Conservation (phyloP, 208 protist species). For the Phytomonas sp. region DNA sequence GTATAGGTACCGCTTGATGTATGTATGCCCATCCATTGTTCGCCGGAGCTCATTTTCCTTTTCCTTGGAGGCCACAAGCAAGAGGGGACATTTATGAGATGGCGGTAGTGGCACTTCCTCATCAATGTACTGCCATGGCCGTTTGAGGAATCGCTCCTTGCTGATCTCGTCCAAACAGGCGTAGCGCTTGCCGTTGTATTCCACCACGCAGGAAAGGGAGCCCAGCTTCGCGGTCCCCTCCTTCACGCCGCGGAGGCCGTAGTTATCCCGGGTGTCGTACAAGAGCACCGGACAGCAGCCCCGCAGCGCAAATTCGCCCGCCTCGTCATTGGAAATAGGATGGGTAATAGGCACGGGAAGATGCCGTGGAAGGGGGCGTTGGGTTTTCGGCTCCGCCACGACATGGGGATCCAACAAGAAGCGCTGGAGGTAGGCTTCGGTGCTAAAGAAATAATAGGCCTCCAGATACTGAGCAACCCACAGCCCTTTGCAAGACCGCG, state of each 20-base stretch:
- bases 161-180: constrained; percentile 48
- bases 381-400: constrained; percentile 33
- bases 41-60: constrained; percentile 9
- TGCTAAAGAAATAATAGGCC: constrained; percentile 75
- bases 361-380: constrained; percentile 37
- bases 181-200: constrained; percentile 74
- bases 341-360: constrained; percentile 22
- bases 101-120: constrained; percentile 49
- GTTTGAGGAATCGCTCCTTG: constrained; percentile 55
- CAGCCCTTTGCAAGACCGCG: constrained; percentile 12
- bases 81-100: constrained; percentile 54
- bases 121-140: constrained; percentile 78
- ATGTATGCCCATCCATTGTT: constrained; percentile 55
- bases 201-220: constrained; percentile 45
- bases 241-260: constrained; percentile 61
- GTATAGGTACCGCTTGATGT: constrained; percentile 77
- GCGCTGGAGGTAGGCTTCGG: constrained; percentile 29
- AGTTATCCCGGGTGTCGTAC: constrained; percentile 75
- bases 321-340: constrained; percentile 1
- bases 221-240: constrained; percentile 71
- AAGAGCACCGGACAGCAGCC: constrained; percentile 89
- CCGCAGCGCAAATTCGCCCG: constrained; percentile 23
- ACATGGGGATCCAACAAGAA: constrained; percentile 59
- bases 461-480: constrained; percentile 52
- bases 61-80: not conserved